Conservation (phyloP, 2,329 filamentous ascomycete species). For the Trichoderma afroharzianum region DNA sequence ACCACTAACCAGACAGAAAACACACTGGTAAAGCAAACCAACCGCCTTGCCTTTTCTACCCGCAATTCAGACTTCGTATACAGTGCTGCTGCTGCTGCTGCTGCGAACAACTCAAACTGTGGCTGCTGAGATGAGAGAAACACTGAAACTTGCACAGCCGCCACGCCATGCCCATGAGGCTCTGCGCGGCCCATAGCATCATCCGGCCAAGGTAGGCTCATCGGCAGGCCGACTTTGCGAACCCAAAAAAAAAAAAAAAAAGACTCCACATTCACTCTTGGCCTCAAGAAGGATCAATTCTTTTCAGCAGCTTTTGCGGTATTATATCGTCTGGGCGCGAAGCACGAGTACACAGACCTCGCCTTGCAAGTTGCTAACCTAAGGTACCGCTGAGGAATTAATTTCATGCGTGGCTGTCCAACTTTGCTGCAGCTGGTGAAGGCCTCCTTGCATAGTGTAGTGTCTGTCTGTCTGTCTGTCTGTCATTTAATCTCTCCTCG, state of each 20-base stretch:
- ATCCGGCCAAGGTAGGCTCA: background rate
- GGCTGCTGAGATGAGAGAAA: background rate
- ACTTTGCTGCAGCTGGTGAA: background rate
- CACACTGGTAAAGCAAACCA: background rate
- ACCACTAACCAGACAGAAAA: no score
- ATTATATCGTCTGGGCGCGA: background rate
- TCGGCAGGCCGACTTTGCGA: background rate
- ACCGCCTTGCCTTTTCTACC: background rate
- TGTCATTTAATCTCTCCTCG: background rate
- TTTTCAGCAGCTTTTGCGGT: background rate
- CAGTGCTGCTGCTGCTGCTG: background rate
- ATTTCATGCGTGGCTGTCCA: background rate
- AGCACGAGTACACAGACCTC: background rate
- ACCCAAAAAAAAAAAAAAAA: no score
- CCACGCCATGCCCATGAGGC: constrained; percentile 8
- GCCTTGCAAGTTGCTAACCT: background rate
- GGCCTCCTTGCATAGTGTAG: background rate
- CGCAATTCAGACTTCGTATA: background rate
- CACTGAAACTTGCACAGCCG: constrained; percentile 9
- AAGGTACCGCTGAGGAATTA: background rate
- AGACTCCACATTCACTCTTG: background rate
- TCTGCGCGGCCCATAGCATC: background rate
- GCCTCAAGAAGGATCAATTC: background rate
- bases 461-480: background rate
- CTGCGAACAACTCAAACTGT: background rate